These are phyloP conservation scores for Epichloe festucae DNA, from an alignment of 2,329 filamentous ascomycete genomes.

Conservation along the genomic window DNA sequence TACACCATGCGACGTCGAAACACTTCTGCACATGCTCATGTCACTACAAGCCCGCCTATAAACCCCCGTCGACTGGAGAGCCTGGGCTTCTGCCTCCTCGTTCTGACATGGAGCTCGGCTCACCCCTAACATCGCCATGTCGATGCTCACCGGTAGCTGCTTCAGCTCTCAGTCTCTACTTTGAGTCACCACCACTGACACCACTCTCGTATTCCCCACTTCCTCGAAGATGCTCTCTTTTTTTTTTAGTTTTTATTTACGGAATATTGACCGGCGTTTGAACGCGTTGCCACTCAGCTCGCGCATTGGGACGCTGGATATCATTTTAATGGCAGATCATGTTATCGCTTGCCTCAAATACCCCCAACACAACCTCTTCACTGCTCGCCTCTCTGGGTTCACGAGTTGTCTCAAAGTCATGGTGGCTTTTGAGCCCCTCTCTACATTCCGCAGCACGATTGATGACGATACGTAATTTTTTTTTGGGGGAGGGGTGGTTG, in stretches of 20 bases:
- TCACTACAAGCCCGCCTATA: not conserved
- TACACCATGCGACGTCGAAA: not conserved
- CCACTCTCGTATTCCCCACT: slow-evolving; percentile 6
- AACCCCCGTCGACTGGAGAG: not conserved
- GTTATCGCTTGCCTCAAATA: slow-evolving; percentile 9
- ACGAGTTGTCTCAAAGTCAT: slow-evolving; percentile 1
- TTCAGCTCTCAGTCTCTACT: slow-evolving; percentile 14
- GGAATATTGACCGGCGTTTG: not conserved
- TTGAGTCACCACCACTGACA: slow-evolving; percentile 13
- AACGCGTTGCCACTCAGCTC: not conserved
- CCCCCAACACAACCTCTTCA: slow-evolving; percentile 9
- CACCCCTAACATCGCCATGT: not conserved
- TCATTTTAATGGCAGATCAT: slow-evolving; percentile 10
- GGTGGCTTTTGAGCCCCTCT: slow-evolving; percentile 4
- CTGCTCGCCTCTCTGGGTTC: slow-evolving; percentile 6
- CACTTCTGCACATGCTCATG: slow-evolving; percentile 1
- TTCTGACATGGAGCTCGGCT: not conserved
- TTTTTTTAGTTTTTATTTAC: slow-evolving; percentile 2
- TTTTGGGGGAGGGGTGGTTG: slow-evolving; percentile 1
- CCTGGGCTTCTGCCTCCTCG: not conserved
- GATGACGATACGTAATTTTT: slow-evolving; percentile 9
- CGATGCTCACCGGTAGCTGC: not conserved
- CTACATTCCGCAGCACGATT: slow-evolving; percentile 12
- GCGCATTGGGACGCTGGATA: slow-evolving; percentile 7
- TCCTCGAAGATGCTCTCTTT: slow-evolving; percentile 4